phyloP scores from a whole-genome alignment of 257 asterid species.

The Datura wrightii region DNA sequence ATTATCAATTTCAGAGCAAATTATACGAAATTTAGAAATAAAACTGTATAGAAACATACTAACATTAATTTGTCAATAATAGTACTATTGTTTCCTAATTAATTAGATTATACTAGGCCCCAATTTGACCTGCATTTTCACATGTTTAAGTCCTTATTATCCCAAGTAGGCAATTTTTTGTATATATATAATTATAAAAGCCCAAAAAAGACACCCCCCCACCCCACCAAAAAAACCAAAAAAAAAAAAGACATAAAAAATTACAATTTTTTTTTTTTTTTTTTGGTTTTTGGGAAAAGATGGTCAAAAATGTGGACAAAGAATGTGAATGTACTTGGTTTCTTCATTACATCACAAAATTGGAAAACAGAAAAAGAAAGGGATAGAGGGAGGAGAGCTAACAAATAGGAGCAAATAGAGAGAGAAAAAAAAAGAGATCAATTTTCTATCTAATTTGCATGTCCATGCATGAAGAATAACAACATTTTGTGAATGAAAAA shows the following conservation, averaged over 20 bases:
- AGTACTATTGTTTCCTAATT: neutral
- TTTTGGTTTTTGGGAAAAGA: neutral
- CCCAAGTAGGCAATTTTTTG: neutral
- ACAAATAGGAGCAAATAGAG: neutral
- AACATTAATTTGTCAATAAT: too few relatives aligned
- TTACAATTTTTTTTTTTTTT: neutral
- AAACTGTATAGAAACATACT: too few relatives aligned
- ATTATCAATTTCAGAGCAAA: too few relatives aligned
- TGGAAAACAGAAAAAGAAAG: constrained; percentile 20
- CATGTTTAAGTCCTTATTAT: constrained; percentile 9
- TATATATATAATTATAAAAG: neutral
- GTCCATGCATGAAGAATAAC: constrained; percentile 34
- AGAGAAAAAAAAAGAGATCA: neutral
- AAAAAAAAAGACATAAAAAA: neutral
- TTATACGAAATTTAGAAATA: too few relatives aligned
- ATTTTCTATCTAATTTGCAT: constrained; percentile 34
- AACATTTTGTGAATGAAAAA: constrained; percentile 1
- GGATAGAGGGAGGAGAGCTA: neutral
- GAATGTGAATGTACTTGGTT: constrained; percentile 33
- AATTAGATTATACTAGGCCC: neutral
- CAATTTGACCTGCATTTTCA: constrained; percentile 12
- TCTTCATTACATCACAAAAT: constrained; percentile 32
- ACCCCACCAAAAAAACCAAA: too few relatives aligned
- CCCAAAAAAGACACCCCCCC: too few relatives aligned
- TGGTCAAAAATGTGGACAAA: constrained; percentile 5